phyloP scores from a whole-genome alignment of 2,329 filamentous ascomycete species.

The Alternaria gansuensis region DNA sequence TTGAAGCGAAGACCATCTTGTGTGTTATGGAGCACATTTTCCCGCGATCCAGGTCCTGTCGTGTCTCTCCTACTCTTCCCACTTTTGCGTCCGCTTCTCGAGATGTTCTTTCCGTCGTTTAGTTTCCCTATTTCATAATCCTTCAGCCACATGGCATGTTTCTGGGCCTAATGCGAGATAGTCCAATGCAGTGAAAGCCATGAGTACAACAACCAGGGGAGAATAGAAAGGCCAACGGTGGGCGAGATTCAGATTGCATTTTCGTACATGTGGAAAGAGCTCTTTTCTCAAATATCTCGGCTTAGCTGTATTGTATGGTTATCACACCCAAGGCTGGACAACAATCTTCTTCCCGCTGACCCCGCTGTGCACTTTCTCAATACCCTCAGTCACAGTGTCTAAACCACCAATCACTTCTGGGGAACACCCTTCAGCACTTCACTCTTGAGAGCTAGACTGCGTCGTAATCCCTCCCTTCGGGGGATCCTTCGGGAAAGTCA shows the following conservation, averaged over 20 bases:
- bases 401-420: conserved; percentile 37
- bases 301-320: no score
- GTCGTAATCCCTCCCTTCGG: conserved; percentile 29
- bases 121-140: not conserved
- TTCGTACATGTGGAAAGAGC: no score
- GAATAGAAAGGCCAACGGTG: no score
- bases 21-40: not conserved
- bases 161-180: no score
- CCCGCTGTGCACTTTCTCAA: conserved; percentile 37
- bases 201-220: no score
- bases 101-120: not conserved
- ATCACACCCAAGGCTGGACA: conserved; percentile 29
- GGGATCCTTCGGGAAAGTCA: conserved; percentile 30
- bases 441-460: conserved; percentile 28
- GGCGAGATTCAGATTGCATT: no score
- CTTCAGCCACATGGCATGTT: not conserved
- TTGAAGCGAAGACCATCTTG: not conserved
- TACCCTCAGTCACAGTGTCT: conserved; percentile 30
- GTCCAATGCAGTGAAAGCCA: no score
- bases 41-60: not conserved
- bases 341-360: conserved; percentile 48
- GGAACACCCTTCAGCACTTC: conserved; percentile 35
- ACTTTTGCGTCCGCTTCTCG: not conserved
- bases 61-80: not conserved
- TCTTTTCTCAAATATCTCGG: no score